Evolutionary conservation across 352 stramenopile species (phyloP).

Genomic region (Phytopythium vexans): DNA sequence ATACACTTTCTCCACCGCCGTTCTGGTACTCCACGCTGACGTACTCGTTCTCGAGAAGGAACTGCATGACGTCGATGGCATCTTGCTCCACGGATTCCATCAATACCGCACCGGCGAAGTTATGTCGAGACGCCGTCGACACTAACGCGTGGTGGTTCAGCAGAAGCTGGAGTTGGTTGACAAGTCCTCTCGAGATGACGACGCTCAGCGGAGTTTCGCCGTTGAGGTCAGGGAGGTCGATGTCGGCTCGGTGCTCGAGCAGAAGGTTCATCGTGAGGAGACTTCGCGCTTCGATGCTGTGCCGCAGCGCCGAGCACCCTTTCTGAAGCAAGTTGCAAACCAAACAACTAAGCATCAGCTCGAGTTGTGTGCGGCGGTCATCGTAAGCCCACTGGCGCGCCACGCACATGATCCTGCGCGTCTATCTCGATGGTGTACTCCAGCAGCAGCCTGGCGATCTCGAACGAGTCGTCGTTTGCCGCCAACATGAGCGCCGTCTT

Average conservation of each 20-base stretch:
- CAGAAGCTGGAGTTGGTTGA: slow-evolving; percentile 23
- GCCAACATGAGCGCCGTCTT: slow-evolving; percentile 23
- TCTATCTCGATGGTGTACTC: slow-evolving; percentile 9
- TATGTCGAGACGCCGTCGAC: slow-evolving; percentile 5
- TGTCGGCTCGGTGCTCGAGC: slow-evolving; percentile 10
- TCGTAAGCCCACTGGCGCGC: background rate
- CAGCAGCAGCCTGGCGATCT: slow-evolving; percentile 22
- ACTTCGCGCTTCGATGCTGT: slow-evolving; percentile 18
- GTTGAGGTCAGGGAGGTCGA: slow-evolving; percentile 13
- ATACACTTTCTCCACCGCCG: background rate
- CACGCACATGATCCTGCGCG: slow-evolving; percentile 13
- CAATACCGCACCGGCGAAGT: slow-evolving; percentile 14
- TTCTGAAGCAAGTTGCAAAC: slow-evolving; percentile 7
- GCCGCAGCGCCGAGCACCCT: slow-evolving; percentile 21
- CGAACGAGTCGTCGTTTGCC: slow-evolving; percentile 16
- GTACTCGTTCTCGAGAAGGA: slow-evolving; percentile 22
- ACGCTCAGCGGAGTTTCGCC: slow-evolving; percentile 10
- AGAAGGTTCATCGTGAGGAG: slow-evolving; percentile 22
- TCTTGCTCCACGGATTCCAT: slow-evolving; percentile 8
- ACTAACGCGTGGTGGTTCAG: slow-evolving; percentile 26
- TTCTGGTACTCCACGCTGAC: background rate
- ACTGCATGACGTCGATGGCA: slow-evolving; percentile 8
- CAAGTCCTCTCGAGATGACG: slow-evolving; percentile 15
- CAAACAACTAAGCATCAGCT: background rate
- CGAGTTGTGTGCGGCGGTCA: too few relatives aligned